Conservation (phyloP, 1,284 basidiomycete genomes). For the Irpex sp. region DNA sequence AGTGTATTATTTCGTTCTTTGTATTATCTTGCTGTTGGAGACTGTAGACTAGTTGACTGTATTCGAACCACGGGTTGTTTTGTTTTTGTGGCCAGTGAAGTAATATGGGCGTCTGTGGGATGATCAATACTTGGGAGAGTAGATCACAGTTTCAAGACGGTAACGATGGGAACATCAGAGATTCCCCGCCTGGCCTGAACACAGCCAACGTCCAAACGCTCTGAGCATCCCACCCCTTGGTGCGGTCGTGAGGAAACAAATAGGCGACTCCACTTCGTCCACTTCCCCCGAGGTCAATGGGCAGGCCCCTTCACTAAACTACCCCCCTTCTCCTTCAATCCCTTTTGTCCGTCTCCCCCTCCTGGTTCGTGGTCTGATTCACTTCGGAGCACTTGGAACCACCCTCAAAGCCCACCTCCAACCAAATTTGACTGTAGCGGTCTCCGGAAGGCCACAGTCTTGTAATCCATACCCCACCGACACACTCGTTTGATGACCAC, state of each 20-base stretch:
- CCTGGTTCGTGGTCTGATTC: not conserved
- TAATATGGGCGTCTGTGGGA: not conserved
- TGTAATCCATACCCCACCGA: conserved; percentile 2
- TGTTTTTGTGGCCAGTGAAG: not conserved
- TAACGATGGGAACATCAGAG: conserved; percentile 9
- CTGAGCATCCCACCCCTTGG: not conserved
- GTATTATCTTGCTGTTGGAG: conserved; percentile 3
- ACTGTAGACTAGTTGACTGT: conserved; percentile 3
- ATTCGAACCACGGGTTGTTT: not conserved
- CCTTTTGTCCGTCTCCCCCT: conserved; percentile 14
- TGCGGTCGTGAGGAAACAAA: conserved; percentile 4
- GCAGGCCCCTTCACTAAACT: conserved; percentile 8
- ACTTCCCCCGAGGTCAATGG: conserved; percentile 6
- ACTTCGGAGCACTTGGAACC: too few species aligned
- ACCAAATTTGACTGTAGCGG: not conserved
- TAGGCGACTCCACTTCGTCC: conserved; percentile 8
- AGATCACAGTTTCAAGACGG: not conserved
- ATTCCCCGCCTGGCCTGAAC: not conserved
- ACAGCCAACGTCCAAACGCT: not conserved
- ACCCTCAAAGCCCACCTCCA: not conserved
- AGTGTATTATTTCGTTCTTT: conserved; percentile 6
- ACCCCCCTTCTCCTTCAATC: conserved; percentile 11
- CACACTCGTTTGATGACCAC: conserved; percentile 2
- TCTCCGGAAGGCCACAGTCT: conserved; percentile 10
- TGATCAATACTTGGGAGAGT: not conserved